A percentile compares a stretch with the other conserved stretches of the same genome.
Conservation (phyloP, 257 asterid species). For the Nicotiana tomentosiformis region DNA sequence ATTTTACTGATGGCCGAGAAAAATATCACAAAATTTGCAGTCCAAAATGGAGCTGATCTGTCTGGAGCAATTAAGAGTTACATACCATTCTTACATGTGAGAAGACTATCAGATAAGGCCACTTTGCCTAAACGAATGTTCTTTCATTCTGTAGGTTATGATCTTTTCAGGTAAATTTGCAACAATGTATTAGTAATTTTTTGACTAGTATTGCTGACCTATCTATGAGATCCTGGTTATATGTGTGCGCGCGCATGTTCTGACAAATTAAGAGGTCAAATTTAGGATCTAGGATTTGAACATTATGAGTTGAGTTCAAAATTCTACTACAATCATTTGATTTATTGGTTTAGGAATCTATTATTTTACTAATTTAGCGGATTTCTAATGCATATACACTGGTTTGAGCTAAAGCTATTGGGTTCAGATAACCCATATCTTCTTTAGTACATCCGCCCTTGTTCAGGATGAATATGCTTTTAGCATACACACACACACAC, state of each 20-base stretch:
- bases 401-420: slow-evolving; percentile 4
- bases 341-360: not conserved
- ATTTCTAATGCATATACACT: too few relatives aligned
- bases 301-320: not conserved
- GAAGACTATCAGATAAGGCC: slow-evolving; percentile 48
- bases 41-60: slow-evolving; percentile 18
- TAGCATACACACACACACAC: too few relatives aligned
- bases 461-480: too few relatives aligned
- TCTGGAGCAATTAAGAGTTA: slow-evolving; percentile 6
- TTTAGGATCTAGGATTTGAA: not conserved
- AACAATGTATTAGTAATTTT: not conserved
- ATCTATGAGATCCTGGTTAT: not conserved
- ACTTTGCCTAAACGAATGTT: slow-evolving; percentile 45
- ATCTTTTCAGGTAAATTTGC: slow-evolving; percentile 44
- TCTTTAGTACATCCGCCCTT: too few relatives aligned
- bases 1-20: not conserved
- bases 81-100: slow-evolving; percentile 32
- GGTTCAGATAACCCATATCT: too few relatives aligned
- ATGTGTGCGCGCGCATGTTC: not conserved
- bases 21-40: not conserved
- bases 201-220: not conserved
- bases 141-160: slow-evolving; percentile 50
- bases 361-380: not conserved
- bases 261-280: not conserved
- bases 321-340: not conserved